Evolutionary conservation across 2,329 filamentous ascomycete species (phyloP).

Genomic region (Amesomyces nigricolor): DNA sequence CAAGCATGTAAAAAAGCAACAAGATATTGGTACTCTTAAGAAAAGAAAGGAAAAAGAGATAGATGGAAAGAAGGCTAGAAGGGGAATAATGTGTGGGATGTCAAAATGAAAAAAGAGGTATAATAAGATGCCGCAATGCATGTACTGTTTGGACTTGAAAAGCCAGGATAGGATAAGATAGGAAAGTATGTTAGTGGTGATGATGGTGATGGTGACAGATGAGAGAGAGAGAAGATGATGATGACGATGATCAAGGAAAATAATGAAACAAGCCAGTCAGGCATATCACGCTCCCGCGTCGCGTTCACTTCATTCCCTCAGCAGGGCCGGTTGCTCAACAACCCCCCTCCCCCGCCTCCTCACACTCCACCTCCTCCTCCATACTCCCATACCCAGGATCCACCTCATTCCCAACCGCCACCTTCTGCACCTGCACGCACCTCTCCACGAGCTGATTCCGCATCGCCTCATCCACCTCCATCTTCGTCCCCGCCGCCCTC

Average conservation of each 20-base stretch:
- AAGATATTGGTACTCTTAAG: not conserved
- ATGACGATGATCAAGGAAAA: too few relatives aligned
- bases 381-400: constrained; percentile 57
- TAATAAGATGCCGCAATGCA: too few relatives aligned
- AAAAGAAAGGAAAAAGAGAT: too few relatives aligned
- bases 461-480: constrained; percentile 46
- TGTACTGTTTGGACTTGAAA: too few relatives aligned
- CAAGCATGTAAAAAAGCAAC: too few relatives aligned
- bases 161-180: not conserved
- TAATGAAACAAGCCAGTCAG: not conserved
- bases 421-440: constrained; percentile 52
- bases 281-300: not conserved
- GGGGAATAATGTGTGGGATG: too few relatives aligned
- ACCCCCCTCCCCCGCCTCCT: constrained; percentile 30
- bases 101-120: too few relatives aligned
- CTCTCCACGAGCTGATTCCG: constrained; percentile 50
- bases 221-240: not conserved
- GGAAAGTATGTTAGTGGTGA: not conserved
- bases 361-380: constrained; percentile 38
- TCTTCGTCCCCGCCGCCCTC: constrained; percentile 41
- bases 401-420: constrained; percentile 52
- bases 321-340: constrained; percentile 8
- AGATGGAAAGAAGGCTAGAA: too few relatives aligned
- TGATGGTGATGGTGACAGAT: too few relatives aligned
- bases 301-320: not conserved